Evolutionary conservation across 345 rosid species (phyloP), one percentile per base, ranked within the genome.

Genomic region (Corchorus olitorius): DNA sequence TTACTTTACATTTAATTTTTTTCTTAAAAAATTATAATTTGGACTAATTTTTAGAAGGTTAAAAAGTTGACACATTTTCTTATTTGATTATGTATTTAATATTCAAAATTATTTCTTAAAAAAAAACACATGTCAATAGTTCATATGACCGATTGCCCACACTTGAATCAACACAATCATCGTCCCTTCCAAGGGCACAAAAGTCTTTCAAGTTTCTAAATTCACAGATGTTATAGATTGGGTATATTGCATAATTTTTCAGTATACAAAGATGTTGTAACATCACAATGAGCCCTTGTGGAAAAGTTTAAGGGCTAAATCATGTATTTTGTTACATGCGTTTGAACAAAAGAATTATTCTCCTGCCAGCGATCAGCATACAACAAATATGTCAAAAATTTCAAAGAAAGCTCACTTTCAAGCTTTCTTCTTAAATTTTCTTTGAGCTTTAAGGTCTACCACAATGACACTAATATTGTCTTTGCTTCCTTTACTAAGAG

Each of bases 391-490:
- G 27, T 43, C 35, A 60, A 39, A 19, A 27, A 22, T 7, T 19
- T n/a, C 50, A 48, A 33, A 19, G 27, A 35, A 13, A 64, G 27
- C n/a, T 78, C 65, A 83, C 11, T 64, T 55, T 62, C 76, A 13
- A 41, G 83, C 14, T 75, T 82, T 87, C 78, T 80, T 85, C 87
- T 84, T 88, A 48, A 84, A 86, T 69, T 88, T 89, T 65, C 98
- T 83, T 43, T 79, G 89, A 70, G 91, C 85, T 86, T 91, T 94
- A 50, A 92, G 76, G 82, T 92, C 96, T 45, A 92, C 88, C 14
- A 88, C 93, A 49, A 88, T 81, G 16, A 92, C 96, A 59, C 87
- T 89, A 52, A 91, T 90, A 53, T 94, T 91, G 84, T 90, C 98
- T 81, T 89, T 85, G 89, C 98, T 91, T 79, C 98, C 98, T 75